phyloP scores from a whole-genome alignment of 169 alveolate genomes.

The Plasmodium knowlesi region DNA sequence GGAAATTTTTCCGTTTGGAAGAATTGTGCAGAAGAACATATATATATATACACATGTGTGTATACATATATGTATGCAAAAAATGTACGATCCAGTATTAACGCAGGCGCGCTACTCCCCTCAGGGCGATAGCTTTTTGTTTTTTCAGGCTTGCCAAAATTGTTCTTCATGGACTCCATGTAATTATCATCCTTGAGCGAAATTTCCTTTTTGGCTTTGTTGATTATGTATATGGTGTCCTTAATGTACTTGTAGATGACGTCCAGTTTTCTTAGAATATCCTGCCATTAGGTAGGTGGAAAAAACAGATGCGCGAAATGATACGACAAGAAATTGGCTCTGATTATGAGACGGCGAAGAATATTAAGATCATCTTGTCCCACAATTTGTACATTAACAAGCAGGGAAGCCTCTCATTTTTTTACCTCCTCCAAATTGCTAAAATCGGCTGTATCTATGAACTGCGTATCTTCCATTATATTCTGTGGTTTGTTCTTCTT shows the following conservation, averaged over 20 bases:
- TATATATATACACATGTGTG: not conserved
- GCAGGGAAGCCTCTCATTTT: not conserved
- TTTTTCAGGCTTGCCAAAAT: slow-evolving; percentile 18
- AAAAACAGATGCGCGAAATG: not conserved
- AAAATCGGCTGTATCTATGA: slow-evolving; percentile 44
- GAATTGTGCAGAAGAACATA: not conserved
- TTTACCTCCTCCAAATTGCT: slow-evolving; percentile 50
- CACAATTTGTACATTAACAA: not conserved
- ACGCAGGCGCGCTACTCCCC: not conserved
- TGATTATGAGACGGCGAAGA: not conserved
- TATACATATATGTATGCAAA: not conserved
- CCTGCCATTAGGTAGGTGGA: slow-evolving; percentile 21
- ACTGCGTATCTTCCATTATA: slow-evolving; percentile 61
- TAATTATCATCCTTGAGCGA: slow-evolving; percentile 55
- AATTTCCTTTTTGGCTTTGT: slow-evolving; percentile 68
- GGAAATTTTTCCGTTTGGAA: not conserved
- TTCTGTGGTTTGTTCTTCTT: slow-evolving; percentile 61
- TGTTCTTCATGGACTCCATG: slow-evolving; percentile 41
- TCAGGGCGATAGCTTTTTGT: not conserved
- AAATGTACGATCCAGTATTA: not conserved
- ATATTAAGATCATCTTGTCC: not conserved
- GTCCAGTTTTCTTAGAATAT: slow-evolving; percentile 51
- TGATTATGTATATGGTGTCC: slow-evolving; percentile 60
- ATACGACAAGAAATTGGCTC: not conserved
- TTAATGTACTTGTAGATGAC: slow-evolving; percentile 56